These are phyloP conservation scores for Eucalyptus erythrocorys DNA, from an alignment of 345 rosid species.

Conservation along the genomic window DNA sequence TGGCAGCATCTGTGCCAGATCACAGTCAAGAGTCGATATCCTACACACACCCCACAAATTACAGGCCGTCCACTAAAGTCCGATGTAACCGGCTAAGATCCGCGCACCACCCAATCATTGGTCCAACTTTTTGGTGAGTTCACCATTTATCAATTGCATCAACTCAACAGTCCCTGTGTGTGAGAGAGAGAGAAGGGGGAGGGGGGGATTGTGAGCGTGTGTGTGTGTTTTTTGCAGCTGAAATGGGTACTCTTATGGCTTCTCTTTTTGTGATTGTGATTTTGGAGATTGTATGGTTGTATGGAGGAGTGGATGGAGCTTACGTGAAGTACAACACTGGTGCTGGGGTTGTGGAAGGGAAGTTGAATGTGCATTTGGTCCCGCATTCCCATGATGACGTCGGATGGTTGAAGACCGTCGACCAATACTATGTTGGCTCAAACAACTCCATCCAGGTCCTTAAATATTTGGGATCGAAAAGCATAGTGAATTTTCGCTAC, in stretches of 20 bases:
- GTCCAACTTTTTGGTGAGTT: not conserved
- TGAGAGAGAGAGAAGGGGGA: not conserved
- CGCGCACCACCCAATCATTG: not conserved
- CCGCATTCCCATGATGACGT: constrained; percentile 85
- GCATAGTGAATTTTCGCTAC: not conserved
- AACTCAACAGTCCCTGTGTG: not conserved
- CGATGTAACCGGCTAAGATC: not conserved
- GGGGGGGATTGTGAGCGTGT: not conserved
- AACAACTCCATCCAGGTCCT: constrained; percentile 62
- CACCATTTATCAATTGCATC: not conserved
- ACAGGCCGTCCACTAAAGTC: not conserved
- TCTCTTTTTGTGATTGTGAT: not conserved
- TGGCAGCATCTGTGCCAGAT: not conserved
- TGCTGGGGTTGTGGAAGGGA: constrained; percentile 41
- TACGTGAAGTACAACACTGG: constrained; percentile 48
- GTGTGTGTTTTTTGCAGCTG: not conserved
- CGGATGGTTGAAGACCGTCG: constrained; percentile 79
- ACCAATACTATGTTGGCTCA: constrained; percentile 76
- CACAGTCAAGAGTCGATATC: not conserved
- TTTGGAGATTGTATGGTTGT: not conserved
- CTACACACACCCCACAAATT: not conserved
- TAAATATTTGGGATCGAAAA: not conserved
- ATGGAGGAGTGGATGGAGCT: constrained; percentile 16
- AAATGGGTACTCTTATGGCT: not conserved
- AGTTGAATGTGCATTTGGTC: constrained; percentile 76